These are phyloP conservation scores for Aspergillus piperis DNA, from an alignment of 2,329 filamentous ascomycete species.

Conservation along the genomic window DNA sequence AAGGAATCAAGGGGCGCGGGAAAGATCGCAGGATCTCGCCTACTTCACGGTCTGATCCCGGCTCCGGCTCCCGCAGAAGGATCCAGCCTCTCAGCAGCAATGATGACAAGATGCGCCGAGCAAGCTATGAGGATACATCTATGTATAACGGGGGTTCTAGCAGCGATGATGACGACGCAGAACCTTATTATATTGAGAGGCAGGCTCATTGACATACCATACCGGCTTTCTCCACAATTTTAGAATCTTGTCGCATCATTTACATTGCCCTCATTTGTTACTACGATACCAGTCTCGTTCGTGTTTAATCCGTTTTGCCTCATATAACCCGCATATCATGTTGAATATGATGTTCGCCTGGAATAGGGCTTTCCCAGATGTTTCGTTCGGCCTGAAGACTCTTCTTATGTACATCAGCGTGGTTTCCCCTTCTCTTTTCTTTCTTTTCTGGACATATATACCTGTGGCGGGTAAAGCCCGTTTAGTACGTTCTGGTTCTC, in stretches of 20 bases:
- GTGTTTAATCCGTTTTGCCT: neutral
- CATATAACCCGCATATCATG: neutral
- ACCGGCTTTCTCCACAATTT: neutral
- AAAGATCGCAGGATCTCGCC: constrained; percentile 64
- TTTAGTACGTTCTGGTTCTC: neutral
- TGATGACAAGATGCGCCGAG: constrained; percentile 29
- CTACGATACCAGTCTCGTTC: constrained; percentile 23
- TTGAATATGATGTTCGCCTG: neutral
- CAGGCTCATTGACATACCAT: constrained; percentile 18
- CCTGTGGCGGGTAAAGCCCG: neutral
- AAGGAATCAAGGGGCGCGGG: constrained; percentile 94
- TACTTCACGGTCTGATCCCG: constrained; percentile 26
- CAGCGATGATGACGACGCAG: constrained; percentile 36
- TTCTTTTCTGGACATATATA: neutral
- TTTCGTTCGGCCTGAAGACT: neutral
- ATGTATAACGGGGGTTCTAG: constrained; percentile 34
- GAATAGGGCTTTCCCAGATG: neutral
- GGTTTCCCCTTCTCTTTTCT: no score
- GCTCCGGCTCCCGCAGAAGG: constrained; percentile 17
- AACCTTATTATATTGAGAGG: constrained; percentile 31
- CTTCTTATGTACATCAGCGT: constrained; percentile 1
- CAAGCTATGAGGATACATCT: constrained; percentile 33
- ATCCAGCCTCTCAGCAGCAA: constrained; percentile 25
- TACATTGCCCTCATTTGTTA: constrained; percentile 9
- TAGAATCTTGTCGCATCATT: neutral